These are phyloP conservation scores for Coniella vitis DNA, from an alignment of 2,329 filamentous ascomycete species.

Conservation along the genomic window DNA sequence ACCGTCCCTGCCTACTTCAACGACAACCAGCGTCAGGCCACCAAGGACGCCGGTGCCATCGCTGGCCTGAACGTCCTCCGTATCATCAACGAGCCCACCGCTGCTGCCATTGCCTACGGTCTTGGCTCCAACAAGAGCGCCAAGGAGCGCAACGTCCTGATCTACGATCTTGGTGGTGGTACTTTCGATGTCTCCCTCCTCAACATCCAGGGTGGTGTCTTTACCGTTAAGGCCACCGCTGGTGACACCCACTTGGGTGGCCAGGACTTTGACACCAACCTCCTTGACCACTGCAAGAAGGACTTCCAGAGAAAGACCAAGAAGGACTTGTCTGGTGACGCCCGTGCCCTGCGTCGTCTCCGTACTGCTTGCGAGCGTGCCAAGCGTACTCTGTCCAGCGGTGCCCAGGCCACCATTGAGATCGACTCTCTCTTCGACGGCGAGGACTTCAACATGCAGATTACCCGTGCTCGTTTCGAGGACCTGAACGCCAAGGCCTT, in stretches of 20 bases:
- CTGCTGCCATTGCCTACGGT: slow-evolving; percentile 96
- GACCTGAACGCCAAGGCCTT: slow-evolving; percentile 96
- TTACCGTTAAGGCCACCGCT: slow-evolving; percentile 97
- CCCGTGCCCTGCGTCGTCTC: slow-evolving; percentile 90
- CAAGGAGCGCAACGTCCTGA: slow-evolving; percentile 98
- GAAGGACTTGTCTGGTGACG: slow-evolving; percentile 72
- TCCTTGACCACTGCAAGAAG: slow-evolving; percentile 94
- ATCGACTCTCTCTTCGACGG: slow-evolving; percentile 98
- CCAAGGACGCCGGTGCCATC: slow-evolving; percentile 98
- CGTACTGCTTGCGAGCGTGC: slow-evolving; percentile 98
- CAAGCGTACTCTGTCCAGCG: slow-evolving; percentile 97
- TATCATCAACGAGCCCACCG: slow-evolving; percentile 99
- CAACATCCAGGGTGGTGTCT: slow-evolving; percentile 98
- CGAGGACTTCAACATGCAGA: slow-evolving; percentile 93
- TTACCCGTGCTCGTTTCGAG: slow-evolving; percentile 98
- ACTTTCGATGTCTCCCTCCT: slow-evolving; percentile 99
- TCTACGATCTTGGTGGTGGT: slow-evolving; percentile 99
- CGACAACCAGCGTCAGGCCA: slow-evolving; percentile 99
- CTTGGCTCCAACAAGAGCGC: slow-evolving; percentile 89
- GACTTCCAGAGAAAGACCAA: slow-evolving; percentile 80
- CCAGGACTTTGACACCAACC: slow-evolving; percentile 92
- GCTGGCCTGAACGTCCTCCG: slow-evolving; percentile 95
- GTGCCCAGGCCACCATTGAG: slow-evolving; percentile 94
- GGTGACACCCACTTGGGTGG: slow-evolving; percentile 97
- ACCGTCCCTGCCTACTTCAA: slow-evolving; percentile 99